Evolutionary conservation across 352 stramenopile genomes (phyloP), one percentile per base, ranked within the genome.

Genomic region (Pythium sp.): DNA sequence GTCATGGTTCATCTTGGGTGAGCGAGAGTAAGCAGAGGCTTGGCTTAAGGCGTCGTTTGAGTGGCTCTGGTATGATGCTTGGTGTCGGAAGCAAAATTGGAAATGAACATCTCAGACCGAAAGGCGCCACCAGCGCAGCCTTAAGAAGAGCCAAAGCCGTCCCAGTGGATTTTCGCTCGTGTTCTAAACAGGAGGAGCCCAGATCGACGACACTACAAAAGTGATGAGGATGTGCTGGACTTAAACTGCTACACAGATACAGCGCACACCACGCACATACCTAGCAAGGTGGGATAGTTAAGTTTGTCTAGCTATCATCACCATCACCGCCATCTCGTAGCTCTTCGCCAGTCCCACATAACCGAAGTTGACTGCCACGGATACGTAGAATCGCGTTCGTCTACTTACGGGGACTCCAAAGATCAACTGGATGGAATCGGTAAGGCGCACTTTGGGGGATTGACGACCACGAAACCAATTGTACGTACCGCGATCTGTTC

Each of bases 61-160:
- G 24, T 49, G 15, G 5, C 3, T 26, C n/a, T 43, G 54, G 28
- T 43, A 43, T 18, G 55, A 28, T 60, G 28, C 18, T 60, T 15
- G 30, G 3, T 3, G 55, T 60, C 3, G 30, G 55, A 26, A n/a
- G 55, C 55, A 34, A 60, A 60, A 41, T 46, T 20, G 55, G 55
- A 46, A 60, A 60, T 60, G 55, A 46, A 5, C 28, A 60, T 60
- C 55, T 60, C 28, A 43, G 55, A 38, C 54, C 53, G 41, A n/a
- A 49, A 49, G 41, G 15, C 15, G 14, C 41, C 41, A 49, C 41
- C 41, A 49, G 15, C 41, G 20, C 41, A 20, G 41, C 53, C 51
- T 28, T 22, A 30, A 38, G 26, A 58, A 58, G 38, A 7, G 30
- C 30, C 8, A 57, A 32, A 57, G 34, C 9, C 3, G 28, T 8